Base-by-base conservation (phyloP, 176 grass and related monocot species). In the Aegilops speltoides region DNA sequence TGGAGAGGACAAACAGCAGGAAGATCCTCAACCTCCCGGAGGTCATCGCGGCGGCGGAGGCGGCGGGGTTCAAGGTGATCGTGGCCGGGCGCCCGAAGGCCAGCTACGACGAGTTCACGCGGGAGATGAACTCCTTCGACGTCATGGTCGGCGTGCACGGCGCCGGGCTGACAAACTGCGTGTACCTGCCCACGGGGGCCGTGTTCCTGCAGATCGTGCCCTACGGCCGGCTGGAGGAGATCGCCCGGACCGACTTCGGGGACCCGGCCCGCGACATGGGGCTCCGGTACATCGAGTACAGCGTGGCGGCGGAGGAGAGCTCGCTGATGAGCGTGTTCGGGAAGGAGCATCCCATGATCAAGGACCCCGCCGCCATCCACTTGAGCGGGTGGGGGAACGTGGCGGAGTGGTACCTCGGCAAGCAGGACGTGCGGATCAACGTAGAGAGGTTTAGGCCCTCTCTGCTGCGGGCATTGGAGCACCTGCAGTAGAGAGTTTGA, bases 191-290 rank as follows among this genome's bases (percentile, higher is more conserved):
- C 10, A 87, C 69, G 28, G 89, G 89, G 57, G 93, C 93, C 7
- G 88, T 95, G 83, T 78, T 95, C 31, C 81, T 95, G 67, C 93
- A 90, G 91, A 67, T 95, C 22, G 90, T 95, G 68, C 86, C 90
- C 2, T 95, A 88, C 59, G 93, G 90, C 4, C 87, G 68, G 52
- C 64, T 95, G 41, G 93, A 95, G 61, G 74, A 78, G 82, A 64
- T 95, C 40, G 88, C 88, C 24, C 23, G 79, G 38, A 23, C 78
- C 2, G 93, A 95, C 79, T 92, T 92, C 25, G 93, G 93, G 23
- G 86, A 90, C 15, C 93, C 90, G 29, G 88, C 90, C 3, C 73
- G 37, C 28, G 90, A 95, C 89, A 95, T 95, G 93, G 48, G 87
- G 23, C 84, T 95, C 38, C 86, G 89, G 26, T 92, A 92, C 81